Evolutionary conservation across 768 basidiomycete genomes (phyloP).

Genomic region (Hericium coralloides): DNA sequence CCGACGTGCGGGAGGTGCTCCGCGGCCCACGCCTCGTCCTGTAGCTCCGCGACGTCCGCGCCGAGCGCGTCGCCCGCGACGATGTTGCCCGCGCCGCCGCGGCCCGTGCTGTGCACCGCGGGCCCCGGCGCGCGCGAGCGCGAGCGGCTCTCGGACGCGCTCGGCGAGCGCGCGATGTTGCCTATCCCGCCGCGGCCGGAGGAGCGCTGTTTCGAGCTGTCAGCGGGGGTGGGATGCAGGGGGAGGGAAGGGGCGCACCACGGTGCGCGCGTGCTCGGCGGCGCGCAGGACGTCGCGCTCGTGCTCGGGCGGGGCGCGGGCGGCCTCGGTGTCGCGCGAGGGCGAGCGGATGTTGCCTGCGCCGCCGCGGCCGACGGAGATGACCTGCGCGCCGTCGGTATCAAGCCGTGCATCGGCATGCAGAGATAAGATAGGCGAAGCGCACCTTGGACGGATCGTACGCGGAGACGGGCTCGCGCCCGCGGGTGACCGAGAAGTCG

Average conservation of each 20-base stretch:
- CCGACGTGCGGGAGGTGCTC: slow-evolving; percentile 18
- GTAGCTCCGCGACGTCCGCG: slow-evolving; percentile 20
- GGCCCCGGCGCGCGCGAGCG: slow-evolving; percentile 36
- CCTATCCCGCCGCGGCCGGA: slow-evolving; percentile 59
- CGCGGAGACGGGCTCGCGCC: slow-evolving; percentile 41
- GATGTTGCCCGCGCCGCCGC: slow-evolving; percentile 61
- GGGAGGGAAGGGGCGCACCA: slow-evolving; percentile 3
- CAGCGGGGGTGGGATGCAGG: slow-evolving; percentile 19
- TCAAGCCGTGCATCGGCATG: not conserved
- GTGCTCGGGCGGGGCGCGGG: slow-evolving; percentile 7
- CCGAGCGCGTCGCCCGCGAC: slow-evolving; percentile 19
- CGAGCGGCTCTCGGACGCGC: slow-evolving; percentile 32
- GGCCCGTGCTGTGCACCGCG: slow-evolving; percentile 49
- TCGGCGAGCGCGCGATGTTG: slow-evolving; percentile 32
- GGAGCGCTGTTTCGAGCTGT: slow-evolving; percentile 39
- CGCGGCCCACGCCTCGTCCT: slow-evolving; percentile 29
- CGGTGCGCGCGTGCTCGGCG: slow-evolving; percentile 14
- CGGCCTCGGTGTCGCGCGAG: slow-evolving; percentile 39
- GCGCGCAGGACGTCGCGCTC: slow-evolving; percentile 20
- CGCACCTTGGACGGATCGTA: slow-evolving; percentile 29
- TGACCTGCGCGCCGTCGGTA: slow-evolving; percentile 22
- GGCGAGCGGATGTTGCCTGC: slow-evolving; percentile 80
- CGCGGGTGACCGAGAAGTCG: slow-evolving; percentile 48
- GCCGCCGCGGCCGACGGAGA: slow-evolving; percentile 71
- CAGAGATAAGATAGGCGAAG: not conserved